Conservation (phyloP, 148 eudicot species). For the Camellia lanceoleosa region DNA sequence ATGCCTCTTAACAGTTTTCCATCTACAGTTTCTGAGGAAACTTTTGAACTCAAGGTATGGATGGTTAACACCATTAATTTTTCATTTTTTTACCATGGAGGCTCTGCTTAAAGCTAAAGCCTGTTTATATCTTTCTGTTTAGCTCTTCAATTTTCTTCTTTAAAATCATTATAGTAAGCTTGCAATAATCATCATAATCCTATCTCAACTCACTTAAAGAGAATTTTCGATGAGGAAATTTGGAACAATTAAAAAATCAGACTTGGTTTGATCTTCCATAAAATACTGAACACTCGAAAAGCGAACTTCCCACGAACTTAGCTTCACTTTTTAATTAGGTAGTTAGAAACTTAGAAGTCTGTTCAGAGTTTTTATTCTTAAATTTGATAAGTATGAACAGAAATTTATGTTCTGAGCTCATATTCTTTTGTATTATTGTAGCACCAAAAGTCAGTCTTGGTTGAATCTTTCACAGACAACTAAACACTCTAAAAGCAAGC, state of each 20-base stretch:
- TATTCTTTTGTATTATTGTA: neutral
- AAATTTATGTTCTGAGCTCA: neutral
- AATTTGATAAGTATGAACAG: neutral
- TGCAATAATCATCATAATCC: neutral
- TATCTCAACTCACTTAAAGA: neutral
- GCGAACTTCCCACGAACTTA: neutral
- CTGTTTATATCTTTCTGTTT: neutral
- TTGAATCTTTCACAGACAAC: neutral
- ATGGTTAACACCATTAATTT: neutral
- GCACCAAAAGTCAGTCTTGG: neutral
- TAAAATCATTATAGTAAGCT: neutral
- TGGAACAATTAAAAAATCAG: too few species aligned
- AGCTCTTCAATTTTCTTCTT: neutral
- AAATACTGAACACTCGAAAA: neutral
- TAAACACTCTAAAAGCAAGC: neutral
- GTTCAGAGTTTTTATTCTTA: neutral
- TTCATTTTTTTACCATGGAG: neutral
- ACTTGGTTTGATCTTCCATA: too few species aligned
- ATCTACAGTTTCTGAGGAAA: slow-evolving; percentile 81
- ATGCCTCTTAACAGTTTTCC: slow-evolving; percentile 96
- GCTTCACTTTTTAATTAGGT: neutral
- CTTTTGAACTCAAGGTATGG: slow-evolving; percentile 79
- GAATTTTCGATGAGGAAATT: too few species aligned
- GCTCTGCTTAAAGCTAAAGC: neutral
- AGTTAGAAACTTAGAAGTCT: too few species aligned